Evolutionary conservation across 225 moss, liverwort and hornwort genomes (phyloP).

Genomic region (Polytrichum formosum): DNA sequence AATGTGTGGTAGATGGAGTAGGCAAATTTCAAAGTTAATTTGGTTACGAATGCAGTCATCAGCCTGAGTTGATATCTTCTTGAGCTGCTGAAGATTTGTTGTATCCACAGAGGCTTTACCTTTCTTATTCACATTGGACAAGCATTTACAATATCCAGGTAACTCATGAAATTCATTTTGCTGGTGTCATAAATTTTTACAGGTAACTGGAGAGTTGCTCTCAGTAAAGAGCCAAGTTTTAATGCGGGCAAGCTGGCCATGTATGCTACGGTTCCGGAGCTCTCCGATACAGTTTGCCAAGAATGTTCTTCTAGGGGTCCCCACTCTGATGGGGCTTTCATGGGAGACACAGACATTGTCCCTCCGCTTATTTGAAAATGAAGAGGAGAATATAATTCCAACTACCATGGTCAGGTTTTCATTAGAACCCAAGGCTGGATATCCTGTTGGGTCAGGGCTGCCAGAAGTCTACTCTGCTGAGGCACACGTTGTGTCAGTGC

Average conservation of each 20-base stretch:
- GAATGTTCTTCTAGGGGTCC: conserved; percentile 62
- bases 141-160: no score
- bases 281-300: conserved; percentile 61
- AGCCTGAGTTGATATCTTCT: no score
- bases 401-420: conserved; percentile 68
- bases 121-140: no score
- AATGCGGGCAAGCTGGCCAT: conserved; percentile 72
- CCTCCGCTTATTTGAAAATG: conserved; percentile 68
- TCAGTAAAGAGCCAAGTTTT: conserved; percentile 73
- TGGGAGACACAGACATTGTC: conserved; percentile 59
- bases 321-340: conserved; percentile 65
- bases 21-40: no score
- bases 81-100: no score
- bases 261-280: conserved; percentile 79
- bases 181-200: conserved; percentile 10
- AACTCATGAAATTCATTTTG: neutral
- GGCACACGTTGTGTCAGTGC: conserved; percentile 52
- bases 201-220: conserved; percentile 75
- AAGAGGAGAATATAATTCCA: conserved; percentile 51
- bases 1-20: conserved; percentile 9
- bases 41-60: no score
- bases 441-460: conserved; percentile 52
- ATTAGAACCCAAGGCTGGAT: conserved; percentile 71
- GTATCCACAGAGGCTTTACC: no score
- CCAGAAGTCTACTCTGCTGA: conserved; percentile 79